These are phyloP conservation scores for Astraeus odoratus DNA, from an alignment of 768 basidiomycete genomes.

Conservation along the genomic window DNA sequence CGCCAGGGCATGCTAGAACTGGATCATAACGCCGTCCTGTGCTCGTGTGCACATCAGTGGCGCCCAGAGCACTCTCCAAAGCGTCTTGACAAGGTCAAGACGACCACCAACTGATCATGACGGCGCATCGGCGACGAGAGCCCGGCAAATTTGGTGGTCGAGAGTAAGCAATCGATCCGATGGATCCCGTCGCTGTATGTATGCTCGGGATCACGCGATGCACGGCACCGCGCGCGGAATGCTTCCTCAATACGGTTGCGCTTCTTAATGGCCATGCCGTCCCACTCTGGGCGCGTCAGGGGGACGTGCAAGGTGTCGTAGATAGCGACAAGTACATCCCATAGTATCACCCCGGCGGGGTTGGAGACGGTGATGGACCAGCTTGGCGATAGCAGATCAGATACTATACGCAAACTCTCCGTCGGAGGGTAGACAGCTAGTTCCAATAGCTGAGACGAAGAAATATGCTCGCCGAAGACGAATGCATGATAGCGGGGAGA, in stretches of 20 bases:
- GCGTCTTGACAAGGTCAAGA: slow-evolving; percentile 41
- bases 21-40: background rate
- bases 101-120: slow-evolving; percentile 32
- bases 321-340: slow-evolving; percentile 46
- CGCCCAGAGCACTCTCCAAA: slow-evolving; percentile 7
- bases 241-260: slow-evolving; percentile 33
- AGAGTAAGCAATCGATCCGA: slow-evolving; percentile 43
- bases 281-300: slow-evolving; percentile 38
- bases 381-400: slow-evolving; percentile 37
- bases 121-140: slow-evolving; percentile 34
- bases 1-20: slow-evolving; percentile 1
- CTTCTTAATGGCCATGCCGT: slow-evolving; percentile 34
- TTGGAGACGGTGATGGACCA: slow-evolving; percentile 40
- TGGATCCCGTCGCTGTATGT: slow-evolving; percentile 36
- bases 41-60: background rate
- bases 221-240: slow-evolving; percentile 41
- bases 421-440: slow-evolving; percentile 36
- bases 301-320: slow-evolving; percentile 31
- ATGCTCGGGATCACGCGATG: slow-evolving; percentile 28
- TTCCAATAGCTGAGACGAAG: background rate
- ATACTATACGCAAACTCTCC: slow-evolving; percentile 32
- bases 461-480: slow-evolving; percentile 5
- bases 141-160: slow-evolving; percentile 47
- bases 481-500: slow-evolving; percentile 26
- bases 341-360: slow-evolving; percentile 41